Base-by-base conservation (phyloP, 2,329 filamentous ascomycete species). In the Cercospora janseana region DNA sequence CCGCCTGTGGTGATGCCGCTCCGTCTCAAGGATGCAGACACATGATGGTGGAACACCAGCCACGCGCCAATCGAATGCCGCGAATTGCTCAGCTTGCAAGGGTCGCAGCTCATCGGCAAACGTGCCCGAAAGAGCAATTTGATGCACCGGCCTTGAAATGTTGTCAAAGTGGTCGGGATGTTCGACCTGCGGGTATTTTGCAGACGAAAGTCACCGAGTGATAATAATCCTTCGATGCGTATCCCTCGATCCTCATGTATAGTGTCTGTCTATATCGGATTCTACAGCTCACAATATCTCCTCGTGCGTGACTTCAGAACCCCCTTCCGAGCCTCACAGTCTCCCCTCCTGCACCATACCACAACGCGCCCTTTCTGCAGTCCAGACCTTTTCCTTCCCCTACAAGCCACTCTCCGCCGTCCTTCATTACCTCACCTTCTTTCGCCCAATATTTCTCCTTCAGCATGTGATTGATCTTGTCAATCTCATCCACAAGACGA, bases 361-460 rank as follows among this genome's bases (percentile, higher is more conserved):
- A 97, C 35, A 95, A 70, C 4, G 78, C 75, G 0, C 92, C 92
- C 56, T 79, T 81, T 35, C 88, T 80, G 51, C 82, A 82, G 63
- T 92, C 87, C 47, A 96, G 70, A 0, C 91, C 91, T 60, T 77
- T 85, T 67, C 92, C 89, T 61, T 94, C 81, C 0, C 92, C 91
- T n/a, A 96, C 83, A 18, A 87, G 73, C 90, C 92, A 96, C 64
- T 93, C 86, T 0, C 86, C 85, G 9, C 75, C 74, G 1, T 66
- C 66, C 21, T 69, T 69, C 48, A 76, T 71, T 66, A 71, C 38
- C 64, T 70, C 18, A 3, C 67, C 60, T 6, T 69, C 68, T 28
- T 64, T 63, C 15, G 81, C 79, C 88, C 89, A 94, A 43, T 85
- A 85, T 62, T 87, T 79, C 8, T 70, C 70, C 64, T 83, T 75